phyloP scores from a whole-genome alignment of 208 protist genomes.

The Acanthamoeba sp. region DNA sequence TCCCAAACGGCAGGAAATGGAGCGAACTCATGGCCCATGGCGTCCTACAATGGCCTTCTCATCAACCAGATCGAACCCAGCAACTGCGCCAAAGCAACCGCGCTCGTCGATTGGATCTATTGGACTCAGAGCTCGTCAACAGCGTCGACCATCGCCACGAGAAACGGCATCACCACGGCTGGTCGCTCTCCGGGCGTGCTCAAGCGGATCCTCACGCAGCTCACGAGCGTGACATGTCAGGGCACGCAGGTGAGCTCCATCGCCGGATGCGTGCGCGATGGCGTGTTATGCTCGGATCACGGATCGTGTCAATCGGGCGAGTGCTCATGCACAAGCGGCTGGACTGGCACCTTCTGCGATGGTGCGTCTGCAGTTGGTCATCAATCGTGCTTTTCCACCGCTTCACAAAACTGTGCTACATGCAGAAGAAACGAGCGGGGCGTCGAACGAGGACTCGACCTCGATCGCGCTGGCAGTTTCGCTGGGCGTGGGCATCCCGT shows the following conservation, averaged over 20 bases:
- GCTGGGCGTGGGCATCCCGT: neutral
- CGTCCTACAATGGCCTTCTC: conserved; percentile 7
- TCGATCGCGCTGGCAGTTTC: neutral
- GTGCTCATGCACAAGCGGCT: neutral
- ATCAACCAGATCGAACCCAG: neutral
- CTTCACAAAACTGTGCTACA: too few species aligned
- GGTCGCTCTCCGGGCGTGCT: neutral
- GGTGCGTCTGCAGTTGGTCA: too few species aligned
- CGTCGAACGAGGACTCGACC: neutral
- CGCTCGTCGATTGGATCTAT: conserved; percentile 15
- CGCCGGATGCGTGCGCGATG: neutral
- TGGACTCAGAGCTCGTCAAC: neutral
- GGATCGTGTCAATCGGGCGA: neutral
- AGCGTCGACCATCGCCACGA: neutral
- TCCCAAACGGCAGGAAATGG: neutral
- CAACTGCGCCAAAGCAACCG: neutral
- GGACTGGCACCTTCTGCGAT: neutral
- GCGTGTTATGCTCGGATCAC: neutral
- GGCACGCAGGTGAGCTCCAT: neutral
- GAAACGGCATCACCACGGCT: neutral
- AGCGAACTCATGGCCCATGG: neutral
- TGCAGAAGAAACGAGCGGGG: neutral
- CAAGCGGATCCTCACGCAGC: conserved; percentile 20
- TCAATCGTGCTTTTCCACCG: too few species aligned
- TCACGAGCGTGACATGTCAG: conserved; percentile 21